Evolutionary conservation across 345 rosid genomes (phyloP), one percentile per base, ranked within the genome.

Genomic region (Aurinia saxatilis): DNA sequence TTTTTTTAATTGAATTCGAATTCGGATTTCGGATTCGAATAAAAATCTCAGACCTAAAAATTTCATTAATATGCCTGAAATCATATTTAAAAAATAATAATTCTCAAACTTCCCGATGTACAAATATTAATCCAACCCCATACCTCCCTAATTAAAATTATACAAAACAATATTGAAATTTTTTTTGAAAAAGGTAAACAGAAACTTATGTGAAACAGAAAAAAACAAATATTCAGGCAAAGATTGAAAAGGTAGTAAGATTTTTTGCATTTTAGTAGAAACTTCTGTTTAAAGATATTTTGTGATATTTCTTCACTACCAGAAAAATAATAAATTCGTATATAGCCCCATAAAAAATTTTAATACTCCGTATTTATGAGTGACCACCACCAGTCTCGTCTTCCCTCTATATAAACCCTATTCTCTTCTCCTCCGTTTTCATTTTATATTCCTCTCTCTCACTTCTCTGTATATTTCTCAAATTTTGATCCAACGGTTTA

Each of bases 351-450:
- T 60, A 18, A 45, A 23, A 14, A 16, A 59, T 23, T 14, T 37
- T 21, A 39, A 41, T 50, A 50, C 17, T 2, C 51, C n/a, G n/a
- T n/a, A n/a, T n/a, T n/a, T n/a, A n/a, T n/a, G n/a, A n/a, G n/a
- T n/a, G n/a, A n/a, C n/a, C n/a, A n/a, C n/a, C n/a, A n/a, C n/a
- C 18, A 70, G 50, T 47, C 50, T 7, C 60, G 3, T 68, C 63
- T 12, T 53, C 63, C n/a, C 4, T 33, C 47, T 71, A 64, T 71
- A 71, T 64, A 71, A 65, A 57, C 71, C 60, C 17, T 18, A n/a
- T 41, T 34, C 37, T n/a, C 16, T 58, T 19, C 36, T 4, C 33
- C 4, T 50, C 11, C 1, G 31, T 27, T 10, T n/a, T 23, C 39
- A 33, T 39, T 63, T 71, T 50, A 18, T 27, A 57, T 40, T 34